These are phyloP conservation scores for Calycina herbarum DNA, from an alignment of 2,329 filamentous ascomycete genomes.

Conservation along the genomic window DNA sequence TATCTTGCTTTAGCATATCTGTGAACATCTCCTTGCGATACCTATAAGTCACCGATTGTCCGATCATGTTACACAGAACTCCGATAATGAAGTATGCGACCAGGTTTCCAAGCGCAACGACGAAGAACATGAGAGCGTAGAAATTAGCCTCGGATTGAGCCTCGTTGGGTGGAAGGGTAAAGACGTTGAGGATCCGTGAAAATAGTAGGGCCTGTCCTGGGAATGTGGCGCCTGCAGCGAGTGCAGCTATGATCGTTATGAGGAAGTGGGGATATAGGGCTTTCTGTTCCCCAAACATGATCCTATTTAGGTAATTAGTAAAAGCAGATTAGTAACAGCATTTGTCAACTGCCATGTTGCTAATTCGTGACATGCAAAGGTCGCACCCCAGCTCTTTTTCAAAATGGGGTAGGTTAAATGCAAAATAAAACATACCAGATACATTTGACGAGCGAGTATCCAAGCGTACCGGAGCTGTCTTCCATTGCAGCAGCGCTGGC, in stretches of 20 bases:
- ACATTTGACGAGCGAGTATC: no score
- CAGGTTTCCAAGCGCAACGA: conserved; percentile 69
- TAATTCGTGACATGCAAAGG: no score
- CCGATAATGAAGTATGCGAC: conserved; percentile 88
- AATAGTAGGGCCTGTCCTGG: conserved; percentile 86
- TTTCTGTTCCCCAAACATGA: conserved; percentile 1
- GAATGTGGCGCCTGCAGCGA: conserved; percentile 58
- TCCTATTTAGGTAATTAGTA: conserved; percentile 1
- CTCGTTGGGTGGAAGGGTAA: conserved; percentile 90
- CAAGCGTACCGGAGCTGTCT: background rate
- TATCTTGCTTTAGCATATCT: conserved; percentile 84
- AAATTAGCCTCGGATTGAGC: conserved; percentile 41
- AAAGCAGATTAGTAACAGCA: background rate
- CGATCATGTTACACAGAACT: conserved; percentile 87
- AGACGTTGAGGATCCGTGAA: conserved; percentile 86
- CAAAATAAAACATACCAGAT: conserved; percentile 27
- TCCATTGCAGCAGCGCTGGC: background rate
- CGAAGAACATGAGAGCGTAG: conserved; percentile 15
- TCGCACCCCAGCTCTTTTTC: no score
- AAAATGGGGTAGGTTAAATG: background rate
- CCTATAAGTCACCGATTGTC: conserved; percentile 90
- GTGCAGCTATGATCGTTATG: background rate
- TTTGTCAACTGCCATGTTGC: background rate
- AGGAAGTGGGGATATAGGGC: background rate
- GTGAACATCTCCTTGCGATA: conserved; percentile 66